phyloP scores from a whole-genome alignment of 2,329 filamentous ascomycete species.

The Penicillium sumatraense region DNA sequence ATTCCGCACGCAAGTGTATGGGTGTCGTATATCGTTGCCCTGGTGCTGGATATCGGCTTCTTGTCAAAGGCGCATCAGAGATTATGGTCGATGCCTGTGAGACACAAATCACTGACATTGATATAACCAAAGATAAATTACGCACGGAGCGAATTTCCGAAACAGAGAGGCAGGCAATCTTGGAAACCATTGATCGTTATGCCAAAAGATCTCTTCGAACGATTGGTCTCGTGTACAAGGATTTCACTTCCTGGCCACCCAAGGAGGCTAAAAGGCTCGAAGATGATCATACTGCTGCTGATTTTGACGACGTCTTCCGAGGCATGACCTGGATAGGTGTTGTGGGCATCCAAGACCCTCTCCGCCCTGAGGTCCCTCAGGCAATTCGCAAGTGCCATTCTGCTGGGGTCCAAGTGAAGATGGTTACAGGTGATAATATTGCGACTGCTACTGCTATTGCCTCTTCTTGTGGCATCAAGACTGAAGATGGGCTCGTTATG shows the following conservation, averaged over 20 bases:
- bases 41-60: conserved; percentile 46
- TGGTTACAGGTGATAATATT: conserved; percentile 75
- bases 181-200: conserved; percentile 47
- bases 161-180: conserved; percentile 30
- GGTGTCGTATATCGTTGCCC: conserved; percentile 50
- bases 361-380: conserved; percentile 68
- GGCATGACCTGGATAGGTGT: conserved; percentile 75
- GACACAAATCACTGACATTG: conserved; percentile 38
- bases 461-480: conserved; percentile 71
- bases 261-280: conserved; percentile 58
- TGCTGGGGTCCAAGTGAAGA: conserved; percentile 73
- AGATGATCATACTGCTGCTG: conserved; percentile 65
- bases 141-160: conserved; percentile 31
- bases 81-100: conserved; percentile 47
- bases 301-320: conserved; percentile 70
- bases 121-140: conserved; percentile 29
- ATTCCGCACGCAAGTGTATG: conserved; percentile 74
- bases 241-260: conserved; percentile 72
- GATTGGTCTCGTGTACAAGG: conserved; percentile 74
- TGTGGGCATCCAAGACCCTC: conserved; percentile 76
- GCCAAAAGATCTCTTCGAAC: conserved; percentile 68
- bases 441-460: conserved; percentile 75
- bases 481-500: conserved; percentile 65
- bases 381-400: conserved; percentile 70
- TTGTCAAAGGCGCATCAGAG: conserved; percentile 56